Conservation (phyloP, 805 yeast genomes). For the Diddensiella caesifluorescens region DNA sequence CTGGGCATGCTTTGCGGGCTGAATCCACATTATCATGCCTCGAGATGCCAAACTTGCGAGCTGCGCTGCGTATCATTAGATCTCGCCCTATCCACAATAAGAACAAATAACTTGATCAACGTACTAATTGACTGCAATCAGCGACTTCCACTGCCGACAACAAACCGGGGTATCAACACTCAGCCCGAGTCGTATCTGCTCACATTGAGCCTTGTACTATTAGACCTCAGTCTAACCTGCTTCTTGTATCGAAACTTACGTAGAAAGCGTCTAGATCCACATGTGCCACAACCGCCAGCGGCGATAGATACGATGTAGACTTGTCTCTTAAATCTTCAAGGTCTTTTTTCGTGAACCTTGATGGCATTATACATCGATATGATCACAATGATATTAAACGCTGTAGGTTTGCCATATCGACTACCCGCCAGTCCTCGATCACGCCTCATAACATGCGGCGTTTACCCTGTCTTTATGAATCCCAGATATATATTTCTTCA, state of each 20-base stretch:
- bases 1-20: constrained; percentile 73
- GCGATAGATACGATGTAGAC: constrained; percentile 49
- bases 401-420: background rate
- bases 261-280: constrained; percentile 93
- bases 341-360: constrained; percentile 17
- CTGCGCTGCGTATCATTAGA: constrained; percentile 57
- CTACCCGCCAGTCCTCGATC: no score
- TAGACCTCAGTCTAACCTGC: background rate
- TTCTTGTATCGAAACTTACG: constrained; percentile 31
- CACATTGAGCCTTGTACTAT: constrained; percentile 60
- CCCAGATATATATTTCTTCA: no score
- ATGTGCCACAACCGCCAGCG: constrained; percentile 75
- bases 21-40: constrained; percentile 67
- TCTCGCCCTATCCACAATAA: background rate
- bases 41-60: constrained; percentile 73
- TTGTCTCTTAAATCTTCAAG: constrained; percentile 17
- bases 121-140: constrained; percentile 69
- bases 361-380: constrained; percentile 2
- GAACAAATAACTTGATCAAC: constrained; percentile 7
- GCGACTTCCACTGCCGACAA: constrained; percentile 86
- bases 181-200: constrained; percentile 66
- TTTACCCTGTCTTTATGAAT: no score
- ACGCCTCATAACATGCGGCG: no score
- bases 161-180: constrained; percentile 75
- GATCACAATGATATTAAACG: background rate